Base-by-base conservation (phyloP, 495 filamentous ascomycete species). In the Pyrenopolyporus hunteri region DNA sequence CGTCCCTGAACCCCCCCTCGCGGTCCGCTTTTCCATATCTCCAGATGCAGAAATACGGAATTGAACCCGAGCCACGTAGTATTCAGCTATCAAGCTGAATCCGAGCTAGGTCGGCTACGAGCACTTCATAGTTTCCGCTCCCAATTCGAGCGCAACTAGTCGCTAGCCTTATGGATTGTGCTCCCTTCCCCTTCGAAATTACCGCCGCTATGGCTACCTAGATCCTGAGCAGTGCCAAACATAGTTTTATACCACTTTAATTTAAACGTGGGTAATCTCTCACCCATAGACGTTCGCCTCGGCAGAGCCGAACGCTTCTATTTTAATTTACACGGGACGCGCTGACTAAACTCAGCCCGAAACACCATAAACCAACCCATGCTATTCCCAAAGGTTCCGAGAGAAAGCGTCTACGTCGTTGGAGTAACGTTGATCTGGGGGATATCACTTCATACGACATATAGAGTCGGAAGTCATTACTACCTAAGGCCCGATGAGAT, bases 11-110 rank as follows among this genome's bases (percentile, higher is more conserved):
- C n/a, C 35, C 36, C 45, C 44, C 44, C 36, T 7, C 26, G 19
- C 43, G 48, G 43, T 39, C 40, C 49, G 43, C 54, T 35, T 58
- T 47, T 64, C 53, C 48, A 49, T 20, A n/a, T 46, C 49, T 52
- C n/a, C 11, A 20, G 32, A 32, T 26, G 4, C 29, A 55, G 39
- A 39, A 33, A 40, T 26, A 37, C 17, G 22, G 42, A 19, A 53
- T 40, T 39, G 16, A 37, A n/a, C n/a, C 33, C 11, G 17, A 16
- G 25, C 28, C 14, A 23, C 17, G 7, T 17, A 49, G 16, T 19
- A 35, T 11, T 8, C n/a, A 36, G 2, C 22, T 44, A 44, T 22
- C 23, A 46, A 17, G 23, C 25, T n/a, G 25, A 7, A 28, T 46
- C 23, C 43, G 23, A n/a, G n/a, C n/a, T n/a, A n/a, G n/a, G n/a